phyloP scores from a whole-genome alignment of 2,329 filamentous ascomycete species.

The Aulographum hederae region DNA sequence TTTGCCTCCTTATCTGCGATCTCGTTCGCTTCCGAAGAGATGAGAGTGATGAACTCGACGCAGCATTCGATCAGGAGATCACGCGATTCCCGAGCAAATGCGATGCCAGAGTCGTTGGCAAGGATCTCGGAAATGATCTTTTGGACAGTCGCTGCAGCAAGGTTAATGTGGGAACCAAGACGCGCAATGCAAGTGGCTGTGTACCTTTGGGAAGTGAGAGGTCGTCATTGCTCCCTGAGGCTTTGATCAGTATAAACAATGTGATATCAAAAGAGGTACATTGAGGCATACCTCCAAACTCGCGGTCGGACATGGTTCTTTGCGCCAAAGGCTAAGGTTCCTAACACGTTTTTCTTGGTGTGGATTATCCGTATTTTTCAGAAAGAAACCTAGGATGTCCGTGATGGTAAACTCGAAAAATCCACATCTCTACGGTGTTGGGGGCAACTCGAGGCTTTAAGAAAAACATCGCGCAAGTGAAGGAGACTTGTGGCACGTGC shows the following conservation, averaged over 20 bases:
- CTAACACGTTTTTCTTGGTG: too few species aligned
- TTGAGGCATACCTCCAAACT: slow-evolving; percentile 20
- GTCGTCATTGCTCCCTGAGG: slow-evolving; percentile 17
- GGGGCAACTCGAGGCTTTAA: too few species aligned
- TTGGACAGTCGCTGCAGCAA: slow-evolving; percentile 45
- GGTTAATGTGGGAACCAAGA: neutral
- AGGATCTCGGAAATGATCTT: slow-evolving; percentile 92
- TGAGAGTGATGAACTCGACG: slow-evolving; percentile 95
- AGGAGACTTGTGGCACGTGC: too few species aligned
- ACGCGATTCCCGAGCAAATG: slow-evolving; percentile 86
- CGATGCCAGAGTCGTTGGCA: slow-evolving; percentile 54
- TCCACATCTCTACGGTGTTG: too few species aligned
- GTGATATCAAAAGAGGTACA: neutral
- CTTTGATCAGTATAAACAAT: slow-evolving; percentile 1
- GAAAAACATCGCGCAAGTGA: too few species aligned
- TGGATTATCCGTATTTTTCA: too few species aligned
- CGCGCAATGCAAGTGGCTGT: slow-evolving; percentile 1
- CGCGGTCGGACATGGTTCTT: slow-evolving; percentile 25
- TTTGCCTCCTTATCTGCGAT: slow-evolving; percentile 98
- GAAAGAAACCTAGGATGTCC: too few species aligned
- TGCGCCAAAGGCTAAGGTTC: too few species aligned
- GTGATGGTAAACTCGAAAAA: too few species aligned
- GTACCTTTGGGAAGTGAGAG: slow-evolving; percentile 22
- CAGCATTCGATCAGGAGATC: slow-evolving; percentile 96
- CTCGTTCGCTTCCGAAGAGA: slow-evolving; percentile 97